Conservation (phyloP, 31 red algal genomes). For the Porphyra umbilicalis region DNA sequence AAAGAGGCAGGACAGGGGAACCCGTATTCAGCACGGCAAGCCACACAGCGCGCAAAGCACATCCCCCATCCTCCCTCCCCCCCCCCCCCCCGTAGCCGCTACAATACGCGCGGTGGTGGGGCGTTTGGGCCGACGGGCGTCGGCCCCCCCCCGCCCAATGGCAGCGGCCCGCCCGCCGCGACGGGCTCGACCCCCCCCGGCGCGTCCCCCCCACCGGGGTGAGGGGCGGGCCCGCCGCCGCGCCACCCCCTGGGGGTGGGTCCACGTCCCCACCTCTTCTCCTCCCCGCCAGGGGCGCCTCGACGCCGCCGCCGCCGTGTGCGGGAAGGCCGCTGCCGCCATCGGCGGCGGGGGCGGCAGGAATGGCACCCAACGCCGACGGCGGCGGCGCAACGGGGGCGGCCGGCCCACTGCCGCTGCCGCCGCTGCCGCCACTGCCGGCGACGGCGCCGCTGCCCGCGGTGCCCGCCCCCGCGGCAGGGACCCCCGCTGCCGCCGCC, state of each 20-base stretch:
- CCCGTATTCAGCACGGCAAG: too few species aligned
- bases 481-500: neutral
- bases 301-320: neutral
- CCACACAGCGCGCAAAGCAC: too few species aligned
- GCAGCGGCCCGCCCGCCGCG: neutral
- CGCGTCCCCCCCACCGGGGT: too few species aligned
- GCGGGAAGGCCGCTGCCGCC: neutral
- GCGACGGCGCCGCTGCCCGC: neutral
- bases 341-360: neutral
- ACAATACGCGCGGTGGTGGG: neutral
- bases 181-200: too few species aligned
- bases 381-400: too few species aligned
- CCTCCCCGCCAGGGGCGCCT: neutral
- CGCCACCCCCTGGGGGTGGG: neutral
- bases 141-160: neutral
- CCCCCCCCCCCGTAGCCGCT: too few species aligned
- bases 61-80: too few species aligned
- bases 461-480: neutral
- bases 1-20: too few species aligned
- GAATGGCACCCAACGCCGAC: neutral
- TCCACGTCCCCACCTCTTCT: neutral
- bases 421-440: neutral
- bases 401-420: neutral
- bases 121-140: neutral
- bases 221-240: neutral